These are phyloP conservation scores for Dendrobium officinale DNA, from an alignment of 106 monocot species.

Conservation along the genomic window DNA sequence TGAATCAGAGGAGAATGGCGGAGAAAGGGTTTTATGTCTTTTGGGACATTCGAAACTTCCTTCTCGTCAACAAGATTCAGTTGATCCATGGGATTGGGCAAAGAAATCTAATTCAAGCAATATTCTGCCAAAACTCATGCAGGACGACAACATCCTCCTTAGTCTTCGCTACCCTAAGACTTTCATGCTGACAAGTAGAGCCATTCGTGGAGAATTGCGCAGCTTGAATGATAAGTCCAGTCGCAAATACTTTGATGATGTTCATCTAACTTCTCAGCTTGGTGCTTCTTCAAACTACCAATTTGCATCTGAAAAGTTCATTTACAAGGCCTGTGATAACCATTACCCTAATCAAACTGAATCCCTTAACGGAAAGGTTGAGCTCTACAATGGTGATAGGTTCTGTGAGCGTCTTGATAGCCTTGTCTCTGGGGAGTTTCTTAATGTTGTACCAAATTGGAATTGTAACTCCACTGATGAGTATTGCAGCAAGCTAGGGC, in stretches of 20 bases:
- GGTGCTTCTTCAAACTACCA: slow-evolving; percentile 46
- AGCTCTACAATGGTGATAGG: slow-evolving; percentile 32
- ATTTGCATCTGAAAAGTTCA: slow-evolving; percentile 37
- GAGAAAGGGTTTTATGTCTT: slow-evolving; percentile 49
- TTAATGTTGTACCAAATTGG: slow-evolving; percentile 52
- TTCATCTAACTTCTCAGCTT: slow-evolving; percentile 34
- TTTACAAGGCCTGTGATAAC: slow-evolving; percentile 37
- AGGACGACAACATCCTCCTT: slow-evolving; percentile 45
- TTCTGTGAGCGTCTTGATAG: slow-evolving; percentile 49
- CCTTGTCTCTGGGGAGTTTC: slow-evolving; percentile 19
- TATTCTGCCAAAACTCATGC: slow-evolving; percentile 9
- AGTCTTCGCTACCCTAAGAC: slow-evolving; percentile 39
- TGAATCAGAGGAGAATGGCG: slow-evolving; percentile 33
- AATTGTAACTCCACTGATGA: slow-evolving; percentile 50
- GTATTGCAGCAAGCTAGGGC: slow-evolving; percentile 51
- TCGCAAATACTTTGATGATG: slow-evolving; percentile 42
- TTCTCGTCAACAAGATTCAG: slow-evolving; percentile 8
- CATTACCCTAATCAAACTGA: slow-evolving; percentile 44
- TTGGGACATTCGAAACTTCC: slow-evolving; percentile 49
- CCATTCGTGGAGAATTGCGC: slow-evolving; percentile 38
- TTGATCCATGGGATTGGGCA: slow-evolving; percentile 28
- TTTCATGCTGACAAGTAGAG: slow-evolving; percentile 43
- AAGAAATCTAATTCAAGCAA: slow-evolving; percentile 1
- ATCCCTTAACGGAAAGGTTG: slow-evolving; percentile 10
- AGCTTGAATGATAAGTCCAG: slow-evolving; percentile 29